Base-by-base conservation (phyloP, 495 filamentous ascomycete genomes). In the Penicillium desertorum region DNA sequence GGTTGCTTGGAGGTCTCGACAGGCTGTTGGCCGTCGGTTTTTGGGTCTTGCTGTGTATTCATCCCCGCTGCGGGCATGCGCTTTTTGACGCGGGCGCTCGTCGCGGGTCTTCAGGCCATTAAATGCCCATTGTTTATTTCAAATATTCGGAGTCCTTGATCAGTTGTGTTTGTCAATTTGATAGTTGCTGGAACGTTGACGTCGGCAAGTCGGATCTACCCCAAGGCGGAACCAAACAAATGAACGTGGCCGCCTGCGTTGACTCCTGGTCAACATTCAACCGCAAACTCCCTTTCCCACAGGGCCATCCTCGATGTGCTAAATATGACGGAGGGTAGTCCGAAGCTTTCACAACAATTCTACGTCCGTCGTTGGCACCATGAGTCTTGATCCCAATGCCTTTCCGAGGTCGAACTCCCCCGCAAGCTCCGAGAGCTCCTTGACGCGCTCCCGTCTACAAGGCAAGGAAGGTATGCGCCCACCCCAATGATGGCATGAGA, bases 351-450 rank as follows among this genome's bases (percentile, higher is more conserved):
- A 61, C 32, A 61, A 59, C 56, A 51, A 65, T 70, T 57, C 56
- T 65, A 52, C 39, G 59, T 64, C 56, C 63, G 51, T 66, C 45
- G 65, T 67, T 68, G 66, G 68, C 74, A 81, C 66, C 71, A 90
- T 91, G 87, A 82, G 84, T 72, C 84, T 89, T 78, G 88, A 90
- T 75, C 77, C 86, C 45, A 77, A 78, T 69, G 76, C 80, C 61
- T 80, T 83, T 67, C 80, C 82, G 62, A 83, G 85, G 69, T 87
- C 87, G 59, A 76, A 81, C 64, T 91, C 89, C 58, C 88, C 88
- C 61, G 82, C 88, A 70, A 88, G 85, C 79, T 91, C 88, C 73
- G 88, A 87, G 34, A 85, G 83, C 69, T 87, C 85, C 57, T 86
- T 88, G 45, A 86, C 88, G 45, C 82, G 83, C 39, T 80, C 81